Percentiles rank a stretch among this genome's conserved stretches.
phyloP scores from a whole-genome alignment of 345 rosid genomes.

The Salix viminalis region DNA sequence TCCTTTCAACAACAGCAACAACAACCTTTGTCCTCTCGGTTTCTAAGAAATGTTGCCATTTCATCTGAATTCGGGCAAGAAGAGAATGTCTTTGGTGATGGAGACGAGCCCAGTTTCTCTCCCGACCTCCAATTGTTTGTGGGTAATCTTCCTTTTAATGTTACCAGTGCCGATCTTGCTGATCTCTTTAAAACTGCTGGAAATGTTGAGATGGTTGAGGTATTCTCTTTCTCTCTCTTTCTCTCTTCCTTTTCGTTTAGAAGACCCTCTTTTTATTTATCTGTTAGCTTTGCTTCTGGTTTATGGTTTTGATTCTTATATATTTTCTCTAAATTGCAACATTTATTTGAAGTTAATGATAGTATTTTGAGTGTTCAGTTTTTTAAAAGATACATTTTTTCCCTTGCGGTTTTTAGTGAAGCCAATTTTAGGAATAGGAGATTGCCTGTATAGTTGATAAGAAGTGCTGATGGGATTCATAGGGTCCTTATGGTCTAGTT shows the following conservation, averaged over 20 bases:
- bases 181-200: constrained; percentile 70
- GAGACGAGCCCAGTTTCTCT: constrained; percentile 46
- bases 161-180: constrained; percentile 91
- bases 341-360: not conserved
- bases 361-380: not conserved
- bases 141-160: constrained; percentile 87
- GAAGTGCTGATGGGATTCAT: not conserved
- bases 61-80: constrained; percentile 63
- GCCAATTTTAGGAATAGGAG: not conserved
- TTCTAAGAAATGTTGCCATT: constrained; percentile 52
- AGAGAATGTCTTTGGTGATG: constrained; percentile 49
- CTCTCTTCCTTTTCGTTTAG: not conserved
- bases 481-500: not conserved
- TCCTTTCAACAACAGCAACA: not conserved
- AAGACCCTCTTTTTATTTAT: not conserved
- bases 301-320: not conserved
- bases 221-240: constrained; percentile 18
- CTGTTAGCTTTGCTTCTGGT: not conserved
- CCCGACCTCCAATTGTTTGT: constrained; percentile 82
- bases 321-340: not conserved
- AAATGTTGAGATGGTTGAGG: constrained; percentile 96
- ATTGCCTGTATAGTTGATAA: not conserved
- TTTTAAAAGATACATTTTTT: too few species aligned
- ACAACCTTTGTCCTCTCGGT: constrained; percentile 32
- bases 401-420: not conserved